Percentiles rank a stretch among this genome's conserved stretches.
These are phyloP conservation scores for Nitzschia sp. DNA, from an alignment of 108 stramenopile species.

Conservation along the genomic window DNA sequence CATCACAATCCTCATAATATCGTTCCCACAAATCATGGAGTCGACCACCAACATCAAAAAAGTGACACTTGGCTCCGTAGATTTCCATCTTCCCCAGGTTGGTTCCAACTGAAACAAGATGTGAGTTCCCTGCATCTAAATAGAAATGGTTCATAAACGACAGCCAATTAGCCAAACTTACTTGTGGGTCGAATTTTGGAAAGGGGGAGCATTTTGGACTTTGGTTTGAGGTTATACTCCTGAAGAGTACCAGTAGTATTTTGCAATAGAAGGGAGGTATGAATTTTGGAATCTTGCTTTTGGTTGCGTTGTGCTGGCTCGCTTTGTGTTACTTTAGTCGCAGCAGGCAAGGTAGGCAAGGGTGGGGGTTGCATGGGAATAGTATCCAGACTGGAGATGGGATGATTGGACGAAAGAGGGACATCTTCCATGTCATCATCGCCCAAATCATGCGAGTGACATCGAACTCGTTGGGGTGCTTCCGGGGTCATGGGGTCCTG, in stretches of 20 bases:
- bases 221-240: slow-evolving; percentile 41
- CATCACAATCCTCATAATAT: slow-evolving; percentile 79
- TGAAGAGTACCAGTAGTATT: neutral
- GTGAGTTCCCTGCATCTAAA: too few species aligned
- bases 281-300: neutral
- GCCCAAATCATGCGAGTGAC: slow-evolving; percentile 48
- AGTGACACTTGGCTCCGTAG: slow-evolving; percentile 61
- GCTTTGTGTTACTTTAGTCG: neutral
- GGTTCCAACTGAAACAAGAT: slow-evolving; percentile 48
- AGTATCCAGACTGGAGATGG: slow-evolving; percentile 1
- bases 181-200: slow-evolving; percentile 72
- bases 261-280: slow-evolving; percentile 8
- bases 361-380: slow-evolving; percentile 1
- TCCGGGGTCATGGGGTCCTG: slow-evolving; percentile 4
- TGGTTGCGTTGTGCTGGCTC: neutral
- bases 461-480: slow-evolving; percentile 26
- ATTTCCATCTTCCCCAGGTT: slow-evolving; percentile 74
- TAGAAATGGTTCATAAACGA: neutral
- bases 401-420: slow-evolving; percentile 10
- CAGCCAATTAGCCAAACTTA: slow-evolving; percentile 25
- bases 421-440: slow-evolving; percentile 41
- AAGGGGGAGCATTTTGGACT: slow-evolving; percentile 70
- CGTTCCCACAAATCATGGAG: slow-evolving; percentile 78
- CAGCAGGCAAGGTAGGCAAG: neutral
- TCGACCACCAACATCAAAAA: slow-evolving; percentile 78